Base-by-base conservation (phyloP, 2,329 filamentous ascomycete species). In the Epichloe glyceriae region DNA sequence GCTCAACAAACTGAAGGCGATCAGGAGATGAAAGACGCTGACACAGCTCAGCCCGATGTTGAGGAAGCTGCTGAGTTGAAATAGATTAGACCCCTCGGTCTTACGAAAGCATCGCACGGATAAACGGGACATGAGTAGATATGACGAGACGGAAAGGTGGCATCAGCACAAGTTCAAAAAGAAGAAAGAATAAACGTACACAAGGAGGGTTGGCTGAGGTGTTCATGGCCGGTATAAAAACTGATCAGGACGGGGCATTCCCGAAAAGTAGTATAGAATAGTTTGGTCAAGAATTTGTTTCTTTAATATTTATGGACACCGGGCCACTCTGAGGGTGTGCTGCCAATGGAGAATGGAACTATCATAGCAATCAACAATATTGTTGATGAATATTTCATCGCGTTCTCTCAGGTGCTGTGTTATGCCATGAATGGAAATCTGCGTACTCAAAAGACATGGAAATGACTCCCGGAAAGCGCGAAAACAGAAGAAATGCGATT, bases 21-120 rank as follows among this genome's bases (percentile, higher is more conserved):
- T 58, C 75, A 80, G 62, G 79, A 80, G 59, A 83, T 83, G 79
- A 73, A 78, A 56, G 80, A 83, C 59, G 79, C 76, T 17, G 79
- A 82, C 51, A 67, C 70, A 38, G 61, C 69, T 34, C 74, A 75
- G 66, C 62, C 74, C 19, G 76, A 79, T 58, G 69, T 62, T 8
- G 74, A 78, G 56, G 73, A 74, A 59, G 60, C 67, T 38, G 54
- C 61, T 39, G 66, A 65, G 52, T 57, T 62, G 48, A 63, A 68
- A 63, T 70, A 67, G 60, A 50, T 47, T 33, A 60, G 22, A 46
- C 33, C 39, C 14, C 41, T n/a, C 0, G n/a, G 22, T 37, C 30
- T 30, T 30, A 44, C 10, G 20, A 33, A 38, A 3, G 3, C 33
- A 39, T 12, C 35, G 19, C 40, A 44, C 46, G 44, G 49, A 49